Evolutionary conservation across 768 basidiomycete genomes (phyloP).

Genomic region (Suillus subaureus): DNA sequence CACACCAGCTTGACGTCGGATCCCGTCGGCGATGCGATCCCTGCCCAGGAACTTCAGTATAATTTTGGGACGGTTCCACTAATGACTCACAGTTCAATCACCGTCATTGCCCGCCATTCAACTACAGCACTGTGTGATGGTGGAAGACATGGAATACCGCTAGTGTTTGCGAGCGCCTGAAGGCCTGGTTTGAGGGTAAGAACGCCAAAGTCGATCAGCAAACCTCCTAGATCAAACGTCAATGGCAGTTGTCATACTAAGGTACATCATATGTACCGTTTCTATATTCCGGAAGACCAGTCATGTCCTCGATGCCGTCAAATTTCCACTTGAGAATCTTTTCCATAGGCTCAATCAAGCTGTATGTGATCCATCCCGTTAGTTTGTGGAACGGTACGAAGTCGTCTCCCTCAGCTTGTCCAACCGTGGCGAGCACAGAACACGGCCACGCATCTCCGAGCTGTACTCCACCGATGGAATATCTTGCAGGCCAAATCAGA

Average conservation of each 20-base stretch:
- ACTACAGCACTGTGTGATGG: constrained; percentile 89
- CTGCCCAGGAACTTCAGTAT: constrained; percentile 40
- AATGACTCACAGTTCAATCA: constrained; percentile 78
- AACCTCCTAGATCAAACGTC: constrained; percentile 59
- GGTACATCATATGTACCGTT: constrained; percentile 59
- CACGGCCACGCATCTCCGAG: constrained; percentile 97
- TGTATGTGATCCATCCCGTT: constrained; percentile 92
- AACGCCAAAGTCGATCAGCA: constrained; percentile 84
- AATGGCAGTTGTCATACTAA: too few relatives aligned
- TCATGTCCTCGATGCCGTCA: constrained; percentile 82
- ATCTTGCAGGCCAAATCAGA: constrained; percentile 86
- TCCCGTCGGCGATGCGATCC: constrained; percentile 74
- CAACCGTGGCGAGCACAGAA: constrained; percentile 42
- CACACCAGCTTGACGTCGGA: constrained; percentile 61
- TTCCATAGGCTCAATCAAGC: constrained; percentile 82
- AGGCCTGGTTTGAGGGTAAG: constrained; percentile 63
- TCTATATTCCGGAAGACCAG: constrained; percentile 93
- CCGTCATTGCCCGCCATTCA: constrained; percentile 96
- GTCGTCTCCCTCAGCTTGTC: constrained; percentile 55
- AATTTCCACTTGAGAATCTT: constrained; percentile 77
- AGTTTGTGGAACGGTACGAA: constrained; percentile 97
- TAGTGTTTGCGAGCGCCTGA: constrained; percentile 43
- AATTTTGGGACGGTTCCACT: constrained; percentile 8
- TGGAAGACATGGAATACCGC: constrained; percentile 59
- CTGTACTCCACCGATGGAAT: constrained; percentile 62